A percentile compares a stretch with the other conserved stretches of the same genome.
phyloP scores from a whole-genome alignment of 2,329 filamentous ascomycete species.

The Paracoccidioides brasiliensis region DNA sequence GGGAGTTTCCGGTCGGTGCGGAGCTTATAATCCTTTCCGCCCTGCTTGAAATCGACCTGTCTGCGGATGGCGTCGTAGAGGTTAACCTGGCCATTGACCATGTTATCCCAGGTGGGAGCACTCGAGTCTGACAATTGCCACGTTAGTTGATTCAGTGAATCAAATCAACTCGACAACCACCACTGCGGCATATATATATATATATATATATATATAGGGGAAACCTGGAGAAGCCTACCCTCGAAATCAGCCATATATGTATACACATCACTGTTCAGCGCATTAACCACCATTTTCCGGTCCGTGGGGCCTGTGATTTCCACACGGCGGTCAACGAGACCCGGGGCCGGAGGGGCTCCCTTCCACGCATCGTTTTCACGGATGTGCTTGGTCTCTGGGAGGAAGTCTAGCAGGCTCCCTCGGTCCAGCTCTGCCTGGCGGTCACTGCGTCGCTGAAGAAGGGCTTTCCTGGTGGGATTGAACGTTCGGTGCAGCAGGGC shows the following conservation, averaged over 20 bases:
- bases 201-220: neutral
- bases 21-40: constrained; percentile 92
- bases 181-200: neutral
- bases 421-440: constrained; percentile 90
- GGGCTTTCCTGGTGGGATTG: constrained; percentile 73
- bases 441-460: constrained; percentile 72
- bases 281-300: constrained; percentile 98
- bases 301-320: constrained; percentile 97
- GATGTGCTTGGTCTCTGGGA: constrained; percentile 90
- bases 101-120: constrained; percentile 97
- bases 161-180: neutral
- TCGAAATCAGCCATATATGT: constrained; percentile 99
- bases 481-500: constrained; percentile 91
- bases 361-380: constrained; percentile 90
- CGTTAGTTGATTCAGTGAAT: neutral
- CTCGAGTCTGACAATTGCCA: constrained; percentile 55
- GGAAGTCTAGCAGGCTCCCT: constrained; percentile 79
- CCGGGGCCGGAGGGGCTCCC: constrained; percentile 80
- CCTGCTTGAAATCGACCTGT: constrained; percentile 93
- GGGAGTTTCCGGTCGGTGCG: constrained; percentile 76
- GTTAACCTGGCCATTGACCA: constrained; percentile 97
- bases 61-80: constrained; percentile 89
- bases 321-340: constrained; percentile 80
- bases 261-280: constrained; percentile 89
- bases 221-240: constrained; percentile 45